Percentiles rank a stretch among this genome's conserved stretches.
These are phyloP conservation scores for Biscogniauxia sp. DNA, from an alignment of 2,329 filamentous ascomycete genomes.

Conservation along the genomic window DNA sequence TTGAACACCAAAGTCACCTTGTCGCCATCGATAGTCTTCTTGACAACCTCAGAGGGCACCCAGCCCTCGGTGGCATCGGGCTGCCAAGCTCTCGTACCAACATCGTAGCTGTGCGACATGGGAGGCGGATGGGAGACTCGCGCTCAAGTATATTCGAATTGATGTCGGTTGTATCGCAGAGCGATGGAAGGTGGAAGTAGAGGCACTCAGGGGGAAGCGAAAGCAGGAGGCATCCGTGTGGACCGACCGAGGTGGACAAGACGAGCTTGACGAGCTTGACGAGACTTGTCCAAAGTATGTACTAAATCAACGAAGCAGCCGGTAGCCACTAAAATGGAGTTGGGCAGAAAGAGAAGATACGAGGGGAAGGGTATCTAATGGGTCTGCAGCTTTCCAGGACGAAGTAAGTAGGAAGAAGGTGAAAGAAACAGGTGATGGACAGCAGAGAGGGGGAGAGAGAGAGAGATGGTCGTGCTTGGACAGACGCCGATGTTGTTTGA, in stretches of 20 bases:
- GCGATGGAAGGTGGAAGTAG: constrained; percentile 13
- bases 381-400: neutral
- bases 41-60: constrained; percentile 91
- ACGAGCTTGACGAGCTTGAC: constrained; percentile 6
- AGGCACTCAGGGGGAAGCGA: constrained; percentile 22
- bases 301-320: constrained; percentile 18
- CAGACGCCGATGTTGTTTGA: neutral
- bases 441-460: too few relatives aligned
- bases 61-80: constrained; percentile 94
- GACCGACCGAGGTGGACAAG: constrained; percentile 18
- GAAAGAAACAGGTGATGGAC: neutral
- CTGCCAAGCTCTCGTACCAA: constrained; percentile 98
- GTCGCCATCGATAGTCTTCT: constrained; percentile 78
- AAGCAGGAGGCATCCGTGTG: constrained; percentile 30
- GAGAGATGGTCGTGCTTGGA: neutral
- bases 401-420: neutral
- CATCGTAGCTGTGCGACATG: constrained; percentile 95
- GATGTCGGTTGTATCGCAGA: constrained; percentile 19
- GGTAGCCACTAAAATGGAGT: constrained; percentile 3
- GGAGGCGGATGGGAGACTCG: constrained; percentile 30
- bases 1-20: constrained; percentile 86
- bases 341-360: neutral
- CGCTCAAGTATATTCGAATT: constrained; percentile 8
- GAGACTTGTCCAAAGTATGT: constrained; percentile 18
- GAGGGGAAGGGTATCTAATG: neutral